Base-by-base conservation (phyloP, 805 yeast genomes). In the Candida arabinofermentans region DNA sequence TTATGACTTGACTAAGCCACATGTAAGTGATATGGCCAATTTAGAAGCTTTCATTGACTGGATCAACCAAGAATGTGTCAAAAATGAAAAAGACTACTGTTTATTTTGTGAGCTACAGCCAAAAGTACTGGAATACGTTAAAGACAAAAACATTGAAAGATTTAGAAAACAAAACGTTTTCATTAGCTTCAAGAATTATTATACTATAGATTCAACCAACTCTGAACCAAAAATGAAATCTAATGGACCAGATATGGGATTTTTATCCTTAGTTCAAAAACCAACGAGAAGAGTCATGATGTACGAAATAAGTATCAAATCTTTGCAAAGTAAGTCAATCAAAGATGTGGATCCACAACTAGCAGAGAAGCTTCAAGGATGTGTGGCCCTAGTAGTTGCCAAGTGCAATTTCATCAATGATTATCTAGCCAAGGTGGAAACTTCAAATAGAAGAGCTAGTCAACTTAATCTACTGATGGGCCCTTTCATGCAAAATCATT, bases 271-370 rank as follows among this genome's bases (percentile, higher is more conserved):
- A 46, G 57, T 75, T 23, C 80, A 77, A 49, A 70, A 69, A 56
- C 84, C 86, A 3, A 64, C 76, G 9, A 58, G 71, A 31, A 57
- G 84, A 47, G 61, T 74, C 8, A 57, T 71, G 3, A 75, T 76
- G 48, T 78, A 79, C 51, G 66, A 70, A 40, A 59, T 79, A 27
- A 66, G 79, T n/a, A 48, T 75, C n/a, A 74, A 72, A 24, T 61
- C 73, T 1, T 47, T 73, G 30, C 39, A 55, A 8, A 64, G 67
- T 27, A 51, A 61, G 33, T 54, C 65, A 1, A 45, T 53, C 2
- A 48, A 46, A 14, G 62, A 56, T 41, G 44, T 43, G 4, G 43
- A 40, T 24, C 17, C 31, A 24, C 37, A 44, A 8, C 53, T 60
- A 12, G 48, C 69, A 4, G 49, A 45, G 27, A 53, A 55, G 14